phyloP scores from a whole-genome alignment of 169 alveolate species.

The Sarcocystis neurona region DNA sequence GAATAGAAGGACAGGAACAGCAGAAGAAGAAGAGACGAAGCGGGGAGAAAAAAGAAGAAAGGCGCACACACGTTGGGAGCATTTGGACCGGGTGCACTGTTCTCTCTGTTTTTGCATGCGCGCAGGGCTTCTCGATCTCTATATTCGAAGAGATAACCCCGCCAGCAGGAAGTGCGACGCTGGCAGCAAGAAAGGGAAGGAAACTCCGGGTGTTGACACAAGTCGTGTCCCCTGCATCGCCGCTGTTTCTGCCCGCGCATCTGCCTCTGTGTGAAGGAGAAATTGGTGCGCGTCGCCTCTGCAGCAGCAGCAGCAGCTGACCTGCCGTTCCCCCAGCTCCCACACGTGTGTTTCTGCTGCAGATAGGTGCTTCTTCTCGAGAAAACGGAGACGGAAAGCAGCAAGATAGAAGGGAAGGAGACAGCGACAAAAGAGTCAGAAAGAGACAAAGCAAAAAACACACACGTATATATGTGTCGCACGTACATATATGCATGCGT shows the following conservation, averaged over 20 bases:
- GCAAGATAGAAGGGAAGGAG: too few relatives aligned
- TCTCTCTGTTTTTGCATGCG: background rate
- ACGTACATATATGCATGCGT: too few relatives aligned
- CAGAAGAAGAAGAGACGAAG: too few relatives aligned
- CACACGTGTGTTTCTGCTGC: background rate
- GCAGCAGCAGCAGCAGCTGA: background rate
- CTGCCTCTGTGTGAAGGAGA: constrained; percentile 32
- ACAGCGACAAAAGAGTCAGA: too few relatives aligned
- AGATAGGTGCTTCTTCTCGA: too few relatives aligned
- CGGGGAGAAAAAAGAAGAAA: too few relatives aligned
- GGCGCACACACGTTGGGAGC: too few relatives aligned
- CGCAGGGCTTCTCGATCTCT: constrained; percentile 41
- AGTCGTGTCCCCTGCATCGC: constrained; percentile 27
- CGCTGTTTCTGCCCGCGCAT: constrained; percentile 37
- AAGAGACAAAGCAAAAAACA: too few relatives aligned
- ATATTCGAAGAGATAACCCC: constrained; percentile 42
- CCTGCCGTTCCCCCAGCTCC: background rate
- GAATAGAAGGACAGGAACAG: too few relatives aligned
- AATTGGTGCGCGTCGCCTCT: constrained; percentile 10
- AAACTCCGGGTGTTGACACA: constrained; percentile 24
- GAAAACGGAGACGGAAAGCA: too few relatives aligned
- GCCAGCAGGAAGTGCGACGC: constrained; percentile 3
- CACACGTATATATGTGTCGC: too few relatives aligned
- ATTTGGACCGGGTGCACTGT: too few relatives aligned
- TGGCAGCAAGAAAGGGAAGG: background rate